Evolutionary conservation across 164 flowering plant genomes (phyloP), one percentile per base, ranked within the genome.

Genomic region (Dillenia turbinata): DNA sequence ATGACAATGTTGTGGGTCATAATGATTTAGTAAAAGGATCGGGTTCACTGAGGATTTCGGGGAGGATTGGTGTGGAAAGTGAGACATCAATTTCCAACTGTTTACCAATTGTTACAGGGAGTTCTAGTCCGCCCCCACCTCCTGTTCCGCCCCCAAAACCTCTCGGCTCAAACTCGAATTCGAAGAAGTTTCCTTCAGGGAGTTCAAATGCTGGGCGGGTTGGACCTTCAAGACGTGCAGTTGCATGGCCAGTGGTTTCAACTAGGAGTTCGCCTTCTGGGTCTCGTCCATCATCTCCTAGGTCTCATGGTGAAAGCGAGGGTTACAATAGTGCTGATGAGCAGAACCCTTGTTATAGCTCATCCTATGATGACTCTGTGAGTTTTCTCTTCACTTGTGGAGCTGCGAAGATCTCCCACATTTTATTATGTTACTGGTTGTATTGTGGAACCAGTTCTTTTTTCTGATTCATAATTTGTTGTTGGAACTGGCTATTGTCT

Each of bases 241-340:
- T 64, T 63, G 83, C 78, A 7, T 78, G 91, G 92, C 89, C 96
- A 46, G 71, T 80, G 66, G 83, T 82, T 65, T 75, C 92, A 11
- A 63, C 84, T 47, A 78, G 90, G 65, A 74, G 83, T 53, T 81
- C 95, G 12, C 89, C 95, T 10, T 66, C 96, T 26, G 89, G 72
- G 40, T 91, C 99, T 9, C 80, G 83, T 22, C 92, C 99, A 57
- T 81, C 99, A 56, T 95, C 99, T 66, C 99, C 99, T 12, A 79
- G 92, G 73, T 77, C 91, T 49, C 92, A 79, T 66, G 83, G 76
- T 71, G 99, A 95, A 52, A 83, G 55, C 61, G 99, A 95, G 68
- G 99, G 97, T n/a, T 95, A 95, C 70, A 95, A 95, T 68, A 95
- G 98, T 68, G 94, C 99, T 16, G 99, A 95, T 77, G 99, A 95